Percentiles rank a stretch among this genome's conserved stretches.
Evolutionary conservation across 148 eudicot genomes (phyloP).

Genomic region (Silene conica): DNA sequence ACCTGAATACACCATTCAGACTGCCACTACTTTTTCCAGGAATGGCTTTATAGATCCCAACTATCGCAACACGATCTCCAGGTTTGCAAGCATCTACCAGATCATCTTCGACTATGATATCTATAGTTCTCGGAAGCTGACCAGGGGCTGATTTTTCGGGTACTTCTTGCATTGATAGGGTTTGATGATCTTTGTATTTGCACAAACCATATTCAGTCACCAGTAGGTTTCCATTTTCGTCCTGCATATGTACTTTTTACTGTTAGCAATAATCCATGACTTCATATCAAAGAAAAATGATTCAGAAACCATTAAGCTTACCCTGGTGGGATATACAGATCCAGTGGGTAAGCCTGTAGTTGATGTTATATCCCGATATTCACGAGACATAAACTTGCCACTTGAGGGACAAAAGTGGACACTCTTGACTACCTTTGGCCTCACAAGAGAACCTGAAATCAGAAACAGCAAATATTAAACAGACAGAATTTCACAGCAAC

Average conservation of each 20-base stretch:
- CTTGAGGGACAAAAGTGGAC: slow-evolving; percentile 92
- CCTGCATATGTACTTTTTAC: slow-evolving; percentile 38
- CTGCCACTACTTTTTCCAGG: slow-evolving; percentile 96
- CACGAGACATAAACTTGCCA: slow-evolving; percentile 68
- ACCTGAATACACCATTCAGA: slow-evolving; percentile 99
- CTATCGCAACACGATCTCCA: slow-evolving; percentile 96
- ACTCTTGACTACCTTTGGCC: slow-evolving; percentile 98
- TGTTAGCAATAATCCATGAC: neutral
- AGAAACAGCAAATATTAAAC: neutral
- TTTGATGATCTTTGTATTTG: slow-evolving; percentile 97
- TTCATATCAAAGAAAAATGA: neutral
- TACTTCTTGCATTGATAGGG: slow-evolving; percentile 96
- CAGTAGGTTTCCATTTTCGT: slow-evolving; percentile 86
- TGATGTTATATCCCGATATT: slow-evolving; percentile 94
- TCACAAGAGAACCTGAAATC: slow-evolving; percentile 88
- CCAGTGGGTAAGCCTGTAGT: slow-evolving; percentile 96
- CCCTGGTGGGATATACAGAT: slow-evolving; percentile 98
- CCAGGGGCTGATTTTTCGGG: slow-evolving; percentile 99
- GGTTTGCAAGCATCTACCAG: slow-evolving; percentile 97
- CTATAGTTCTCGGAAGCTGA: slow-evolving; percentile 95
- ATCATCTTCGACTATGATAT: slow-evolving; percentile 91
- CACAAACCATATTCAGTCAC: slow-evolving; percentile 96
- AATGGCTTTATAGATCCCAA: slow-evolving; percentile 93
- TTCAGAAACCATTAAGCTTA: slow-evolving; percentile 20
- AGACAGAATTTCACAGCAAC: no score